Base-by-base conservation (phyloP, 176 grass and related monocot species). In the Rhynchospora breviuscula region DNA sequence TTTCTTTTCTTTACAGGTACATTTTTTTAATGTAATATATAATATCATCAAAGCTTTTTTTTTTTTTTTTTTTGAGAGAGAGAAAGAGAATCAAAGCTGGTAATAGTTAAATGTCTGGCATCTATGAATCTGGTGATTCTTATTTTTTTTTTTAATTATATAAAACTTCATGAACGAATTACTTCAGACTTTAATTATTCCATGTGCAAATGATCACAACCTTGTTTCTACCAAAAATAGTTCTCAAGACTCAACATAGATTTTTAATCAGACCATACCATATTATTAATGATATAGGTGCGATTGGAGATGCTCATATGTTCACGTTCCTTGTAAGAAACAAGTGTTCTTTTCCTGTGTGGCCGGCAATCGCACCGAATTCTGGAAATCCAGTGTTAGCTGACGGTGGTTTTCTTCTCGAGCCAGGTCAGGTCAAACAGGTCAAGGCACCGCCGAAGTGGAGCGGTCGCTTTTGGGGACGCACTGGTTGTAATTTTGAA, bases 381-480 rank as follows among this genome's bases (percentile, higher is more conserved):
- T 19, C 87, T 26, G 95, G 89, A 65, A 87, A 92, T 78, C 85
- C 88, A 0, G 87, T 97, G 71, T 84, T 97, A 52, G 87, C 84
- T 26, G 87, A 51, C 13, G 92, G 95, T 11, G 95, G 90, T 19
- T 98, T 98, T 84, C 53, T 90, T 85, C 90, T 97, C 47, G 87
- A 73, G 21, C 54, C 90, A 1, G 90, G 90, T 0, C 87, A 87
- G 66, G 45, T 83, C 5, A 89, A 70, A 88, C 85, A 83, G 45
- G 88, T 97, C 17, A 75, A 44, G 10, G 89, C 90, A 6, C 89
- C 95, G 4, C 56, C 84, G 62, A 91, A 85, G 29, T 94, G 95
- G 95, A 97, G 79, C 70, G 95, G 95, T 53, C 92, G 92, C 35
- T 84, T 98, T 70, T 94, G 90, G 95, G 95, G 83, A 9, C 87